These are phyloP conservation scores for Cercophora samala DNA, from an alignment of 495 filamentous ascomycete genomes.

Conservation along the genomic window DNA sequence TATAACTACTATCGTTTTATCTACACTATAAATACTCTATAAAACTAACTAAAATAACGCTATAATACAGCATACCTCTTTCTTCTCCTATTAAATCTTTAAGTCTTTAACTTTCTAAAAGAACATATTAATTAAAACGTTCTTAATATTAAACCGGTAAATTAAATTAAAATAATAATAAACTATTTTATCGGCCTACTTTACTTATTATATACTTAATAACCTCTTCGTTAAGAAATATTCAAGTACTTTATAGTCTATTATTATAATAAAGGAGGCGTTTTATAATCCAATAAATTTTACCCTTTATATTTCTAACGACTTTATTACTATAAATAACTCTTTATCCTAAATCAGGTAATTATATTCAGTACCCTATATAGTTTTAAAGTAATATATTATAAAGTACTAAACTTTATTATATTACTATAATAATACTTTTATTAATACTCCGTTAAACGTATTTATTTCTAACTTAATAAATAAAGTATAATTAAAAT, in stretches of 20 bases:
- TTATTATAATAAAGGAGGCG: neutral
- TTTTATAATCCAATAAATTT: neutral
- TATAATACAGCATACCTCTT: too few relatives aligned
- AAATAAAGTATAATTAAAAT: too few relatives aligned
- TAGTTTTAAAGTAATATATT: too few relatives aligned
- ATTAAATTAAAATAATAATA: too few relatives aligned
- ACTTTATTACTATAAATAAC: neutral
- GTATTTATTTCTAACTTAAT: neutral
- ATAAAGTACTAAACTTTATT: neutral
- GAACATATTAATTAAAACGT: neutral
- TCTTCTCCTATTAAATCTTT: too few relatives aligned
- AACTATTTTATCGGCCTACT: too few relatives aligned
- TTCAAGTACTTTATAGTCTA: neutral
- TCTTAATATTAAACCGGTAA: too few relatives aligned
- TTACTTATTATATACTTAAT: too few relatives aligned
- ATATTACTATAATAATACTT: neutral
- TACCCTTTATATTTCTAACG: neutral
- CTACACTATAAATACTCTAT: neutral
- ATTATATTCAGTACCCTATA: neutral
- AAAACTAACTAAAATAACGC: too few relatives aligned
- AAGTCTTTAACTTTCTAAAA: too few relatives aligned
- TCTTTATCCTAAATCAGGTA: neutral
- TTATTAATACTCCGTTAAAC: neutral
- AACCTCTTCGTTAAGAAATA: constrained; percentile 10
- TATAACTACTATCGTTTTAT: too few relatives aligned